Base-by-base conservation (phyloP, 129 eudicot genomes). In the Flaveria linearis region DNA sequence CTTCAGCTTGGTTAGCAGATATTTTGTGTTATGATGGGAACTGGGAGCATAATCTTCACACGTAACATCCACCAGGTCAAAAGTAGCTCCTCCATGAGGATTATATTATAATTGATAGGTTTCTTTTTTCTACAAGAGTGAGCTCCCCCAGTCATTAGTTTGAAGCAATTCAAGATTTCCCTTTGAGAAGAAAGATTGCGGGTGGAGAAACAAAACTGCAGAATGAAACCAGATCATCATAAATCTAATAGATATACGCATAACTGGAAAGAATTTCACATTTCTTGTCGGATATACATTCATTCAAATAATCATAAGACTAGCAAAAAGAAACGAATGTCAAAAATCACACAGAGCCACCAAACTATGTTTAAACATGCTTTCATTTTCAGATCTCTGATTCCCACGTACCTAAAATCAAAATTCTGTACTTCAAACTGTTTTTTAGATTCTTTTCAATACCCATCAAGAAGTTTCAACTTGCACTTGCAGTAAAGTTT, bases 71-170 rank as follows among this genome's bases (percentile, higher is more conserved):
- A 75, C 80, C 73, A 87, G 69, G 69, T 89, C 92, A 75, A 79
- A 76, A 30, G 53, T 81, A 68, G 86, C 75, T 65, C 86, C 88
- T 7, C 82, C 78, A 4, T 80, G 82, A 53, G 90, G 89, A 72
- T 72, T 87, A 76, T 71, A 71, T 75, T 84, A 74, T 82, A 82
- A 79, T 83, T 94, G 76, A 84, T 75, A 47, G 86, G 73, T 71
- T 91, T 87, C 17, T 72, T 78, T 67, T 71, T 80, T 78, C 66
- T 72, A 65, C 82, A 72, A 46, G 87, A 68, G 79, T 72, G 74
- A 75, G 80, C 74, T 66, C 70, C 76, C 83, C 81, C 75, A 46
- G 83, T 75, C 96, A 92, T 92, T 56, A 57, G 26, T 55, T 45
- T 69, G 39, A 53, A 57, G 11, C 30, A 69, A 41, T 18, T 61